phyloP scores from a whole-genome alignment of 2,329 filamentous ascomycete genomes.

The Dactylellina leptospora region DNA sequence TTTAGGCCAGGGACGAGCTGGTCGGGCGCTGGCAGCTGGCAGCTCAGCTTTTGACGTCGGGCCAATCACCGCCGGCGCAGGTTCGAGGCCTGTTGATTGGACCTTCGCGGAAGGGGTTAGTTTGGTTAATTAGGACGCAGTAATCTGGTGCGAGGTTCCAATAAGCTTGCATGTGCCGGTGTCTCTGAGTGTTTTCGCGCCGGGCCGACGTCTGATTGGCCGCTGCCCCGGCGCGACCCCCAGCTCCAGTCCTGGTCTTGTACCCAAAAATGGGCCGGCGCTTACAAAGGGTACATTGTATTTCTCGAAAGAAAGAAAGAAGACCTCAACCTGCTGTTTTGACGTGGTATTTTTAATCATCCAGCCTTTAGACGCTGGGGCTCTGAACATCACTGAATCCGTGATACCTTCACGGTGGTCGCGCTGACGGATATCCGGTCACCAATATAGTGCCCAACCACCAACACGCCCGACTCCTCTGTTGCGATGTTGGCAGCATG shows the following conservation, averaged over 20 bases:
- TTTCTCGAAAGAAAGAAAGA: background rate
- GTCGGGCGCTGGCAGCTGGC: slow-evolving; percentile 26
- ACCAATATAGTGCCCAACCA: background rate
- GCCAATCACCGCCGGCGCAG: slow-evolving; percentile 21
- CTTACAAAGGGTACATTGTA: slow-evolving; percentile 36
- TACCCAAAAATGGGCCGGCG: slow-evolving; percentile 49
- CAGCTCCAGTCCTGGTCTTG: slow-evolving; percentile 1
- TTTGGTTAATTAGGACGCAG: background rate
- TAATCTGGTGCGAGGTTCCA: slow-evolving; percentile 23
- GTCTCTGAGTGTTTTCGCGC: slow-evolving; percentile 28
- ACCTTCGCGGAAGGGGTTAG: background rate
- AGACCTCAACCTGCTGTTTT: background rate
- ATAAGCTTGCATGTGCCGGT: slow-evolving; percentile 18
- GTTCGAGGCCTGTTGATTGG: slow-evolving; percentile 8
- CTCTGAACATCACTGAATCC: background rate
- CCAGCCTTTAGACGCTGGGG: background rate
- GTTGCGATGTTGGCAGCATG: background rate
- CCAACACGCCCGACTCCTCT: background rate
- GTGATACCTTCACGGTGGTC: background rate
- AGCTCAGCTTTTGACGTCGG: slow-evolving; percentile 2
- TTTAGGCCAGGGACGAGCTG: slow-evolving; percentile 28
- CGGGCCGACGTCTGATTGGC: slow-evolving; percentile 36
- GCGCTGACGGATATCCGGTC: background rate
- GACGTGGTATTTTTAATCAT: background rate
- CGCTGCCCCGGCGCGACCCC: background rate